Evolutionary conservation across 2,329 filamentous ascomycete genomes (phyloP).

Genomic region (Ophiostoma sp.): DNA sequence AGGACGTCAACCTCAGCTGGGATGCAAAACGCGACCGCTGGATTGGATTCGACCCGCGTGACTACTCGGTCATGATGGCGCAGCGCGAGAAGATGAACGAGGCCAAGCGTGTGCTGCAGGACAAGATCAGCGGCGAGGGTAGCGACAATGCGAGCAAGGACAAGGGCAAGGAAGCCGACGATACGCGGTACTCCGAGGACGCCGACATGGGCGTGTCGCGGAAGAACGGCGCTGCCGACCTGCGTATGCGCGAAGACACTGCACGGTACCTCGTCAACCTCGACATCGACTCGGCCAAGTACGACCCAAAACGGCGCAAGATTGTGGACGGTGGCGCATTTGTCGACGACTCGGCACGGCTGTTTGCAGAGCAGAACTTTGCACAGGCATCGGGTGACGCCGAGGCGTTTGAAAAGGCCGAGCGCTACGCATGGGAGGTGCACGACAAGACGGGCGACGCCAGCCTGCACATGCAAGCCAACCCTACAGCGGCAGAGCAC

Average conservation of each 20-base stretch:
- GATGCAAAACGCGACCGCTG: constrained; percentile 96
- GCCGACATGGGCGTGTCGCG: constrained; percentile 95
- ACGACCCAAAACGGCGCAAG: constrained; percentile 90
- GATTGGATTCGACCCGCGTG: constrained; percentile 91
- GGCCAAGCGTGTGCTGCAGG: constrained; percentile 51
- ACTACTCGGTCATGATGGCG: constrained; percentile 82
- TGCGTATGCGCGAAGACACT: constrained; percentile 91
- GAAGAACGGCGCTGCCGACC: constrained; percentile 80
- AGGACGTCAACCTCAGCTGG: constrained; percentile 85
- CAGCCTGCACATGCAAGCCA: constrained; percentile 85
- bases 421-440: constrained; percentile 89
- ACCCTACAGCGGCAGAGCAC: constrained; percentile 87
- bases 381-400: constrained; percentile 85
- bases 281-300: constrained; percentile 92
- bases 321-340: constrained; percentile 83
- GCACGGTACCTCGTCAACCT: constrained; percentile 94
- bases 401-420: constrained; percentile 83
- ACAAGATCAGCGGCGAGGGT: constrained; percentile 36
- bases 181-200: constrained; percentile 70
- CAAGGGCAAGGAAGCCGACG: not conserved
- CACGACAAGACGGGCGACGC: constrained; percentile 78
- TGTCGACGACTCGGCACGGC: constrained; percentile 69
- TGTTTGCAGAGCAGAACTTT: constrained; percentile 92
- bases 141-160: constrained; percentile 40
- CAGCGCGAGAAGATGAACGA: constrained; percentile 84